phyloP scores from a whole-genome alignment of 768 basidiomycete species.

The Termitomyces eurrhizus region DNA sequence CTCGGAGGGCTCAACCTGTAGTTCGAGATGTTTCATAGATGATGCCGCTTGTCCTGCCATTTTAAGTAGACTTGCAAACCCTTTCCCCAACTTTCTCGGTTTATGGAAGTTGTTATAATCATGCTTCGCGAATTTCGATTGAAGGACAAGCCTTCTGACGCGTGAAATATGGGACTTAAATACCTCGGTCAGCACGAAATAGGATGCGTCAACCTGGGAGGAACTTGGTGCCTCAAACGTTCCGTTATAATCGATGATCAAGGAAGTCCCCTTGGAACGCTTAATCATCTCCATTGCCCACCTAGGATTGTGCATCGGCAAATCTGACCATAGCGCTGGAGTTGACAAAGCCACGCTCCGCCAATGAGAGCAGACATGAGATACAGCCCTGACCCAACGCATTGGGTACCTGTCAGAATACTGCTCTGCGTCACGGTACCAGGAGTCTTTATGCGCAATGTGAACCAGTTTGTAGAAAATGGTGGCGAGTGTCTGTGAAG shows the following conservation, averaged over 20 bases:
- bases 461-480: not conserved
- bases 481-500: not conserved
- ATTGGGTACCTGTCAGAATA: not conserved
- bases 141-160: not conserved
- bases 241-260: not conserved
- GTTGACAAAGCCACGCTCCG: slow-evolving; percentile 5
- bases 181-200: not conserved
- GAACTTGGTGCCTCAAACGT: not conserved
- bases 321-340: slow-evolving; percentile 1
- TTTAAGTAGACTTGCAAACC: not conserved
- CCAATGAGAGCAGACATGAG: slow-evolving; percentile 7
- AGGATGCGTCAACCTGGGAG: not conserved
- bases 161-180: not conserved
- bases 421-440: not conserved
- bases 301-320: not conserved
- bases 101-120: not conserved
- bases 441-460: not conserved
- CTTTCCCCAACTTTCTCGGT: not conserved
- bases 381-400: slow-evolving; percentile 1
- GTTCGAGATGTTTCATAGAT: not conserved
- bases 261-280: not conserved
- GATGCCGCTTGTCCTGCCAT: not conserved
- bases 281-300: slow-evolving; percentile 6
- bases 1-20: not conserved
- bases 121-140: not conserved